Base-by-base conservation (phyloP, 768 basidiomycete genomes). In the Suillus cothurnatus region DNA sequence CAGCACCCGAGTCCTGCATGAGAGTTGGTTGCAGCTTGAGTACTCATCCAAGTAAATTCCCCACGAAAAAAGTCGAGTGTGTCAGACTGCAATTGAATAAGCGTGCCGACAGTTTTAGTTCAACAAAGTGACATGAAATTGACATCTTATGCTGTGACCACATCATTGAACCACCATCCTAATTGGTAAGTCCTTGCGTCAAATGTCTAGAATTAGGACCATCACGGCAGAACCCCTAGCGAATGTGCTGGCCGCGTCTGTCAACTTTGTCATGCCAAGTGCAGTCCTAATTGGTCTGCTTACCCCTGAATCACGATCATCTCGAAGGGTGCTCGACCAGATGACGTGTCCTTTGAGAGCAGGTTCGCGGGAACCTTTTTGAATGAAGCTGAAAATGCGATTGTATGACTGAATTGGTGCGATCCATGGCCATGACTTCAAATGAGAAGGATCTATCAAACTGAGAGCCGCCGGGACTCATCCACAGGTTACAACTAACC, bases 401-500 rank as follows among this genome's bases (percentile, higher is more conserved):
- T 41, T 17, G 12, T 31, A 23, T 61, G 6, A 19, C 55, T 38
- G 9, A 62, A 62, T 60, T 57, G 23, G 36, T 41, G 12, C 26
- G 8, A 17, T 63, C 21, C 34, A 60, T 26, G 52, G 12, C 21
- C 34, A 60, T 26, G 52, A 14, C 9, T 38, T 53, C 34, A 15
- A 39, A 8, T 38, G 56, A 58, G 26, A 26, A 61, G 39, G 36
- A 55, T 61, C 50, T 49, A 45, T 38, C 9, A 7, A 59, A 39
- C 41, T 47, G 64, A 62, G 56, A 38, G 43, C 9, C 50, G 50
- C 50, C 47, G 36, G 62, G 57, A 58, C 11, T 26, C 36, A 26
- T 17, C 11, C 15, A 47, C n/a, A n/a, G 23, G 14, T 15, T 23
- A 26, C 17, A 9, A 17, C 26, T 4, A 19, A 58, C 15, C 36